Base-by-base conservation (phyloP, 1,284 basidiomycete species). In the Moesziomyces sp. region DNA sequence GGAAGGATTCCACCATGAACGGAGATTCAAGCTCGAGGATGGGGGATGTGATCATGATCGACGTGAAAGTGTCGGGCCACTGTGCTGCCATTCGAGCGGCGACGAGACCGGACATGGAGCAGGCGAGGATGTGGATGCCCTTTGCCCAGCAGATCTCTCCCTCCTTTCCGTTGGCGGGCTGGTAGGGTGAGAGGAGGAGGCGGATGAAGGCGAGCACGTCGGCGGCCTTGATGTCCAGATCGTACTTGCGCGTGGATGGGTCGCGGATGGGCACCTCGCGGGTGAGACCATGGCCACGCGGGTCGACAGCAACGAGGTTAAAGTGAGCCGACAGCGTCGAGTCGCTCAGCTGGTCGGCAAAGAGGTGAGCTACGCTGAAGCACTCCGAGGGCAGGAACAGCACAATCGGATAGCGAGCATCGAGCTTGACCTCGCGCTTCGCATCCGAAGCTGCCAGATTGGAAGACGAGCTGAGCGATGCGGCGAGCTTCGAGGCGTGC, bases 1-100 rank as follows among this genome's bases (percentile, higher is more conserved):
- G 63, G 21, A 66, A 66, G 0, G 47, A 52, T n/a, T 66, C 63
- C 16, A 66, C 35, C 57, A 66, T 66, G 13, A 66, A 66, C 1
- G 10, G 4, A 9, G 24, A 44, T 48, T 66, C 63, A 10, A n/a
- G 21, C 23, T 66, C 63, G 7, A 56, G 3, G 7, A 66, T 59
- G 3, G 63, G 63, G 11, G 42, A 47, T n/a, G 58, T 51, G 21
- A 66, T 56, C 44, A 66, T 57, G 21, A 66, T 47, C 30, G 49
- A 56, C 6, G 14, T 16, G n/a, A 66, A 51, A 9, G 45, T 3
- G 1, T 23, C 45, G 0, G 57, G 49, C 52, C 52, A 59, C 2
- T 3, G 3, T 1, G 63, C 52, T 1, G 63, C 63, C 56, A 66
- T 66, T 0, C 63, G 24, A 5, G 53, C 49, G 1, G 57, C 63